These are phyloP conservation scores for Ilyonectria sp. DNA, from an alignment of 2,329 filamentous ascomycete genomes.

Conservation along the genomic window DNA sequence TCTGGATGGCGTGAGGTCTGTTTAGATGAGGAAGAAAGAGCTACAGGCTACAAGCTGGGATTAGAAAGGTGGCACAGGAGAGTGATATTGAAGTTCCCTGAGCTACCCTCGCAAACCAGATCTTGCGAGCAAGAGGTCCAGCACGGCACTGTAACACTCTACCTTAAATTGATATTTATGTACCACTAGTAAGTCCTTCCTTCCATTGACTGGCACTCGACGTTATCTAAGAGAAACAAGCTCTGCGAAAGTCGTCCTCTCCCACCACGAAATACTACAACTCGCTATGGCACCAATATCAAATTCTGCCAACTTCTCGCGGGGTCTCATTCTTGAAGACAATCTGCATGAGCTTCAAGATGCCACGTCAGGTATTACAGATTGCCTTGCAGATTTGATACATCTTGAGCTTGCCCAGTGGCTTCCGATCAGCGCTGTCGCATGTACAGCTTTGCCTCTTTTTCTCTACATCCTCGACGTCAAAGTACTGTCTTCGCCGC, in stretches of 20 bases:
- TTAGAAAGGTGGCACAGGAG: conserved; percentile 17
- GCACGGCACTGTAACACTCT: conserved; percentile 19
- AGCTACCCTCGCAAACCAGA: not conserved
- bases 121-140: not conserved
- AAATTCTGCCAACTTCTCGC: not conserved
- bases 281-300: not conserved
- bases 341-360: not conserved
- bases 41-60: not conserved
- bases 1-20: not conserved
- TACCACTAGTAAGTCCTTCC: conserved; percentile 26
- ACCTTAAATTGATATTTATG: conserved; percentile 20
- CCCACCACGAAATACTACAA: conserved; percentile 22
- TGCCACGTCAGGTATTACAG: not conserved
- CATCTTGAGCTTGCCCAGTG: not conserved
- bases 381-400: not conserved
- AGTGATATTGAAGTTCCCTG: not conserved
- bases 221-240: not conserved
- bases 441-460: not conserved
- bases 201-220: no score
- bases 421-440: conserved; percentile 2
- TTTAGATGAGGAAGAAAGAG: not conserved
- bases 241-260: conserved; percentile 14
- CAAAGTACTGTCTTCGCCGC: not conserved
- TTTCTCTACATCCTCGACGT: not conserved
- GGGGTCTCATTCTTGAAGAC: not conserved